Evolutionary conservation across 2,329 filamentous ascomycete species (phyloP), one percentile per base, ranked within the genome.

Genomic region (Fusarium sp.): DNA sequence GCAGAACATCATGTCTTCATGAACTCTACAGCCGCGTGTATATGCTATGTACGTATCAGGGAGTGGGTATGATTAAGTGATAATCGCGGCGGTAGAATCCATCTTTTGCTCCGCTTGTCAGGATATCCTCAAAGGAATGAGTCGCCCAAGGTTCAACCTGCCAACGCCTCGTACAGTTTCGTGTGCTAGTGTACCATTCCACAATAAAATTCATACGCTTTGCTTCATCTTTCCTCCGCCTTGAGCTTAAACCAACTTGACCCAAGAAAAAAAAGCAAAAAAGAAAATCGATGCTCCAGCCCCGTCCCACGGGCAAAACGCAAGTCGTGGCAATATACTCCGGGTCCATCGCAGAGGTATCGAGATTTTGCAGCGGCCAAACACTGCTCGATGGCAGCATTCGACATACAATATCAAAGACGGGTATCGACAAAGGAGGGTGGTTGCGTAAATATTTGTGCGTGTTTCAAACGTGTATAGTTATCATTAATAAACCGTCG

Each of bases 401-500:
- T 53, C 47, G 31, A 52, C 31, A 31, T 46, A 24, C 29, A 52
- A 47, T 47, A 66, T 51, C 39, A 60, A 65, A 53, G 25, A 62
- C 48, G 68, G 68, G 68, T 70, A 70, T 71, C 64, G 65, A 71
- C 66, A 71, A 71, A 70, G 46, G 61, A 71, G 58, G 70, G 41
- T 41, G 46, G 39, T 45, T 48, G 61, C 48, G 44, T 65, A 36
- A 52, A 13, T 50, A 53, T 43, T 31, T 52, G 55, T 60, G 48
- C 45, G 44, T 51, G 35, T 67, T n/a, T 51, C 46, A 48, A 48
- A 42, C 38, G 42, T 58, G 44, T 52, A 45, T 47, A 42, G 46
- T 52, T 26, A 41, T 53, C 40, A 40, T 53, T 53, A 50, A 26
- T 28, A 28, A 48, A 36, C 40, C 7, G 39, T 50, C 42, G 7